Percentiles rank a stretch among this genome's conserved stretches.
Evolutionary conservation across 116 monocot genomes (phyloP).

Genomic region (Zostera marina): DNA sequence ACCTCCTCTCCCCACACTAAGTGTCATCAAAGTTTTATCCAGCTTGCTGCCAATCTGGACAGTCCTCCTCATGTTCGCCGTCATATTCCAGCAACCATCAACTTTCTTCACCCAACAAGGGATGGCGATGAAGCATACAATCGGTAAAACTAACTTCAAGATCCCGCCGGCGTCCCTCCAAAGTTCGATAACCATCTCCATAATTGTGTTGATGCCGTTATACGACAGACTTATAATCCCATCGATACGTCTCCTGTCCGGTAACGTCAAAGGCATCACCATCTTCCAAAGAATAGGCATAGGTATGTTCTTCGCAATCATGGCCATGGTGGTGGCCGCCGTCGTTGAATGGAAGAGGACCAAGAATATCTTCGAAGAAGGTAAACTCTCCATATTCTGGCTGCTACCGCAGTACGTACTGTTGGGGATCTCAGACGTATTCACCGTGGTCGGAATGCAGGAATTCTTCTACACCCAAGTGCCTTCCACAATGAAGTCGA

Average conservation of each 20-base stretch:
- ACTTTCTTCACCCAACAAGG: slow-evolving; percentile 97
- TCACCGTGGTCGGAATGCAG: slow-evolving; percentile 75
- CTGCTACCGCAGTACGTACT: slow-evolving; percentile 70
- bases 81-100: slow-evolving; percentile 77
- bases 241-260: slow-evolving; percentile 14
- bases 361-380: background rate
- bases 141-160: slow-evolving; percentile 23
- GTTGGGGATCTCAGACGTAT: slow-evolving; percentile 50
- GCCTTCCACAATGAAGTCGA: slow-evolving; percentile 54
- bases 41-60: slow-evolving; percentile 62
- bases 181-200: slow-evolving; percentile 54
- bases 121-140: slow-evolving; percentile 39
- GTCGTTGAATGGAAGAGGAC: slow-evolving; percentile 47
- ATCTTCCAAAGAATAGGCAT: slow-evolving; percentile 73
- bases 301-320: slow-evolving; percentile 69
- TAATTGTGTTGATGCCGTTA: slow-evolving; percentile 78
- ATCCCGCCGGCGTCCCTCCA: slow-evolving; percentile 84
- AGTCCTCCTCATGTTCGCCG: slow-evolving; percentile 74
- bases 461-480: slow-evolving; percentile 87
- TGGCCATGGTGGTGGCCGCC: slow-evolving; percentile 63
- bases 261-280: slow-evolving; percentile 39
- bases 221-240: slow-evolving; percentile 70
- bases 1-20: background rate
- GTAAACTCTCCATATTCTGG: slow-evolving; percentile 51
- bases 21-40: slow-evolving; percentile 26